Evolutionary conservation across 2,329 filamentous ascomycete species (phyloP).

Genomic region (Epichloe uncinata): DNA sequence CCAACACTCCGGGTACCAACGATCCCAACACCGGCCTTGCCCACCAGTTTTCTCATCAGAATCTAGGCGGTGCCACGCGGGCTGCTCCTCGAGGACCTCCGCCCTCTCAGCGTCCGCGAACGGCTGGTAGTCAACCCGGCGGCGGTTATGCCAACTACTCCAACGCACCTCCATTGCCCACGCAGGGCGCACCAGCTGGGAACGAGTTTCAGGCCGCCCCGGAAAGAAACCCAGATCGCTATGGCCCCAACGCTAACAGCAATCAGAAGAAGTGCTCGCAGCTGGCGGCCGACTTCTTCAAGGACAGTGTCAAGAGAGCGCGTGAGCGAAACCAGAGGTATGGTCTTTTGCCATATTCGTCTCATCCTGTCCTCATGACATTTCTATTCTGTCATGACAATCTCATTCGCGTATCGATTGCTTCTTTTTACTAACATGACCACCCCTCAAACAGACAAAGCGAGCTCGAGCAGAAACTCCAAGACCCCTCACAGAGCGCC

Average conservation of each 20-base stretch:
- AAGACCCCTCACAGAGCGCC: conserved; percentile 61
- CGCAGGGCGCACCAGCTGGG: conserved; percentile 43
- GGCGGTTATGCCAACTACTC: conserved; percentile 52
- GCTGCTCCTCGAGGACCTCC: conserved; percentile 52
- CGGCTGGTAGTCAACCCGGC: conserved; percentile 58
- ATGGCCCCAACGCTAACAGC: conserved; percentile 49
- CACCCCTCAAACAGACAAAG: conserved; percentile 54
- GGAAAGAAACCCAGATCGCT: conserved; percentile 61
- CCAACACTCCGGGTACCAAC: conserved; percentile 49
- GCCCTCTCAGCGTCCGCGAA: conserved; percentile 66
- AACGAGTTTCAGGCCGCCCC: conserved; percentile 67
- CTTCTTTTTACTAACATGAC: not conserved
- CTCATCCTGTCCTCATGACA: not conserved
- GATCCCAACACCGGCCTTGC: conserved; percentile 85
- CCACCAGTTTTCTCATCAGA: conserved; percentile 95
- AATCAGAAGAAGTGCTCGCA: conserved; percentile 59
- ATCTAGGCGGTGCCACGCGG: conserved; percentile 62
- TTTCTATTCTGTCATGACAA: not conserved
- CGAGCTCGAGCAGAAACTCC: conserved; percentile 77
- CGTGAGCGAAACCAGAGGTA: conserved; percentile 91
- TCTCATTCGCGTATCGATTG: too few relatives aligned
- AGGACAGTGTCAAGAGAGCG: conserved; percentile 93
- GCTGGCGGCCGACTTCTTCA: conserved; percentile 84
- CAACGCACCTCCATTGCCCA: conserved; percentile 47
- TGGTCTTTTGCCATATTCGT: conserved; percentile 14